phyloP scores from a whole-genome alignment of 768 basidiomycete genomes.

The Paxillus ammoniavirescens region DNA sequence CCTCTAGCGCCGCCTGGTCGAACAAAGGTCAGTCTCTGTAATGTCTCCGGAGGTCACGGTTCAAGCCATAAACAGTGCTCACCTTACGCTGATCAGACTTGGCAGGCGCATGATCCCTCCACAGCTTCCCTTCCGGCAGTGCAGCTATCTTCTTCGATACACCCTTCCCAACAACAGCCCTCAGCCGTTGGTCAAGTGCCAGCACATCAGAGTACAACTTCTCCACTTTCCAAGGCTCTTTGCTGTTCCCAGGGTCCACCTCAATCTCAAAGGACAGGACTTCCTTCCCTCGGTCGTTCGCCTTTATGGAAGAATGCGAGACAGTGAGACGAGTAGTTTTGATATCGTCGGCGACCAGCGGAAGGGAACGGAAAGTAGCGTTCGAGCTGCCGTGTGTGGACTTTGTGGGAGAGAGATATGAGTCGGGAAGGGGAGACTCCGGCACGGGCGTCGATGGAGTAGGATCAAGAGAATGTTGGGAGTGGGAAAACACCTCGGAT shows the following conservation, averaged over 20 bases:
- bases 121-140: conserved; percentile 89
- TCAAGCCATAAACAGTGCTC: conserved; percentile 23
- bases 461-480: conserved; percentile 23
- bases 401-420: conserved; percentile 28
- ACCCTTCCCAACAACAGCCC: conserved; percentile 53
- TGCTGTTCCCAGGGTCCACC: conserved; percentile 69
- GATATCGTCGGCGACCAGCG: conserved; percentile 69
- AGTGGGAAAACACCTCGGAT: conserved; percentile 21
- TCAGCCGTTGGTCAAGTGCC: conserved; percentile 79
- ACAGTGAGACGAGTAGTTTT: conserved; percentile 69
- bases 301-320: conserved; percentile 77
- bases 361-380: conserved; percentile 66
- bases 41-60: not conserved
- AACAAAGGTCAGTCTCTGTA: conserved; percentile 9
- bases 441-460: conserved; percentile 14
- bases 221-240: conserved; percentile 80
- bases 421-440: conserved; percentile 30
- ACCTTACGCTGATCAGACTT: conserved; percentile 97
- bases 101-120: conserved; percentile 96
- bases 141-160: conserved; percentile 74
- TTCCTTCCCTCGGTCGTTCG: conserved; percentile 91
- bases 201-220: conserved; percentile 94
- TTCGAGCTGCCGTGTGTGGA: conserved; percentile 17
- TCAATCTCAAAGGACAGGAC: conserved; percentile 84
- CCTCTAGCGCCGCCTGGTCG: conserved; percentile 68